Evolutionary conservation across 164 flowering plant genomes (phyloP), one percentile per base, ranked within the genome.

Genomic region (Tinospora cordifolia): DNA sequence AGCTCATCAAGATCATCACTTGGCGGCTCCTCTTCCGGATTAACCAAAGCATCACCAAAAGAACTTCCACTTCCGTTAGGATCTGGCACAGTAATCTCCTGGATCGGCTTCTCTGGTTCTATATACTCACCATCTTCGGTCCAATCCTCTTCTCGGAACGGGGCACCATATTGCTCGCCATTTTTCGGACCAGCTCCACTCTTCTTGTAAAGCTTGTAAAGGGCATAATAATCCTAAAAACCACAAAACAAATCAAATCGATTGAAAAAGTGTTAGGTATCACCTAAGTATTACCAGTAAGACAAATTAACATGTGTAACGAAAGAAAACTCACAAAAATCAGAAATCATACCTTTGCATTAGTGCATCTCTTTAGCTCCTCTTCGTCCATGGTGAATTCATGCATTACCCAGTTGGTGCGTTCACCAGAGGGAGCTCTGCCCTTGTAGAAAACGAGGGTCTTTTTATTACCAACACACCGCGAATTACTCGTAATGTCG

Each of bases 391-490:
- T 27, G 22, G 89, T 87, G 69, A 90, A 94, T 69, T 92, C 98
- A 72, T 92, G 99, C 99, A 94, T 94, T 54, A 94, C 99, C 99
- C 99, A 94, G 72, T 94, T 91, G 57, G 99, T 92, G 34, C 99
- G 84, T 25, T 75, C 77, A 12, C 97, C 97, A 72, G 17, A 72
- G 57, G 97, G 99, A 38, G 99, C 92, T 57, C 98, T 95, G 3
- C 99, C 99, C 70, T 62, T 73, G 62, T 94, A 88, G 74, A 83
- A 94, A 57, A 94, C 88, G 36, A 94, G 75, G 27, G 99, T 94
- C 73, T 92, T 94, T 80, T 92, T 94, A 54, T 84, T 34, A 13
- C 99, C 99, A 69, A 89, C 97, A 1, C 71, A 39, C 11, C 93
- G 81, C 10, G 86, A 77, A 72, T 84, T 85, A 63, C 82, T 82